These are phyloP conservation scores for Fulvia fulva DNA, from an alignment of 2,329 filamentous ascomycete species.

Conservation along the genomic window DNA sequence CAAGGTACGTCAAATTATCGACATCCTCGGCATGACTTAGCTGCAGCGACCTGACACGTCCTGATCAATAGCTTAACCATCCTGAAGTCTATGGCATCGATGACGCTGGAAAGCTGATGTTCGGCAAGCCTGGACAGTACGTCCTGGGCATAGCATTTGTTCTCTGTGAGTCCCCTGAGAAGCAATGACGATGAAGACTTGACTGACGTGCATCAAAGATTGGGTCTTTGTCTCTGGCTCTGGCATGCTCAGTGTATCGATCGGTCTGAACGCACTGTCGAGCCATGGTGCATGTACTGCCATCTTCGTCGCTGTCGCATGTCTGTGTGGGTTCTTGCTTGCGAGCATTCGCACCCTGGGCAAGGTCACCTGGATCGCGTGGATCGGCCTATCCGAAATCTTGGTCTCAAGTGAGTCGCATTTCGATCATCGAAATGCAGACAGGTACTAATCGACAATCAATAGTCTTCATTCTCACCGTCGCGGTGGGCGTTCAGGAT, in stretches of 20 bases:
- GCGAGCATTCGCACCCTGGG: slow-evolving; percentile 36
- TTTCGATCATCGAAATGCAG: no score
- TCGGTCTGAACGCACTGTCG: slow-evolving; percentile 25
- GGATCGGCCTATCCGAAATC: slow-evolving; percentile 30
- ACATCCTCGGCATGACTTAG: no score
- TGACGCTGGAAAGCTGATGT: slow-evolving; percentile 51
- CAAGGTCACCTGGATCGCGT: slow-evolving; percentile 33
- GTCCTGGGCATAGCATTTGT: slow-evolving; percentile 41
- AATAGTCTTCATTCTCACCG: slow-evolving; percentile 30
- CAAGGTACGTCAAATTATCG: slow-evolving; percentile 37
- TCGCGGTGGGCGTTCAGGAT: slow-evolving; percentile 33
- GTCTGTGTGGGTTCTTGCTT: slow-evolving; percentile 37
- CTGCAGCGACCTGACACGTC: no score
- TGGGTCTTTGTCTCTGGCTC: slow-evolving; percentile 33
- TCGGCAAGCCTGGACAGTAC: slow-evolving; percentile 49
- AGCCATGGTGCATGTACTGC: slow-evolving; percentile 36
- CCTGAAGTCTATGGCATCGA: slow-evolving; percentile 55
- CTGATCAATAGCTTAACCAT: slow-evolving; percentile 36
- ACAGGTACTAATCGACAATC: no score
- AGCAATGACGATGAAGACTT: background rate
- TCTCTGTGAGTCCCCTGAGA: slow-evolving; percentile 31
- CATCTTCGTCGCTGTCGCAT: slow-evolving; percentile 39
- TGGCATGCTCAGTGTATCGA: slow-evolving; percentile 29
- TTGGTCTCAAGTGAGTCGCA: slow-evolving; percentile 12
- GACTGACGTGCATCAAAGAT: slow-evolving; percentile 7